Percentiles rank a stretch among this genome's conserved stretches.
Conservation (phyloP, 306 rosid genomes). For the Ormosia semicastrata region DNA sequence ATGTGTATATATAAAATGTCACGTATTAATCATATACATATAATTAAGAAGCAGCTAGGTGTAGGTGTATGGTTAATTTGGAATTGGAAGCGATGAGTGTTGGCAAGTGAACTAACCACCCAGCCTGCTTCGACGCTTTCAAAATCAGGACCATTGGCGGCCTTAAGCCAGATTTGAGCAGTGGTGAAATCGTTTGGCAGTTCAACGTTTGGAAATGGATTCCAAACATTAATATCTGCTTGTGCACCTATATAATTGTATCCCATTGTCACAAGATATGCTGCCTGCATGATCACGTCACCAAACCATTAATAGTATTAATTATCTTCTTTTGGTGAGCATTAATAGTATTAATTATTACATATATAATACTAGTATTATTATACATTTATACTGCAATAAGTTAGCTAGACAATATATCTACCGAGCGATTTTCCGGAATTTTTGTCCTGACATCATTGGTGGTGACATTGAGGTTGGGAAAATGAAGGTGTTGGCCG, state of each 20-base stretch:
- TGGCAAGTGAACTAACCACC: constrained; percentile 36
- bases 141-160: constrained; percentile 33
- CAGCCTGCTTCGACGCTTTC: constrained; percentile 74
- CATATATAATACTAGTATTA: too few species aligned
- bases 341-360: too few species aligned
- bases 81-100: background rate
- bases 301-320: background rate
- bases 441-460: background rate
- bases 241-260: constrained; percentile 55
- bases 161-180: constrained; percentile 58
- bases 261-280: constrained; percentile 43
- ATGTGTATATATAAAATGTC: background rate
- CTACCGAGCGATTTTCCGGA: constrained; percentile 43
- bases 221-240: constrained; percentile 65
- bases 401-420: background rate
- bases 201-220: constrained; percentile 38
- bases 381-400: background rate
- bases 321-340: too few species aligned
- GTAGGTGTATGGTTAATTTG: background rate
- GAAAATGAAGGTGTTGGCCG: background rate
- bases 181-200: constrained; percentile 53
- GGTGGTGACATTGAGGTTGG: background rate
- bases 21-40: background rate
- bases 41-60: background rate
- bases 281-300: constrained; percentile 29